phyloP scores from a whole-genome alignment of 2,329 filamentous ascomycete genomes.

The Penicillium sp. region DNA sequence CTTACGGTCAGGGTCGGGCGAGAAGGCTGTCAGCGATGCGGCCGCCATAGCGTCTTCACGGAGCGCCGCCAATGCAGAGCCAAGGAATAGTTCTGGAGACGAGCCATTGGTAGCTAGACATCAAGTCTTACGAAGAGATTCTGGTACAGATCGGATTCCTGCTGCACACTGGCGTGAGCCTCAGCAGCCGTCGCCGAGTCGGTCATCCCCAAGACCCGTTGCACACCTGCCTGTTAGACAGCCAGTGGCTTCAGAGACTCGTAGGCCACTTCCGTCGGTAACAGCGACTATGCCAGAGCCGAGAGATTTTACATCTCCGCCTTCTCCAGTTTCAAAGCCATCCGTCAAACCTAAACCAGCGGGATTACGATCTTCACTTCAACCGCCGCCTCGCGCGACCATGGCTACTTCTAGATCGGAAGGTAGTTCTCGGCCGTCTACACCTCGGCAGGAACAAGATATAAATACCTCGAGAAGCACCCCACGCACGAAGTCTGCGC shows the following conservation, averaged over 20 bases:
- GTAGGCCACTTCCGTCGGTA: conserved; percentile 10
- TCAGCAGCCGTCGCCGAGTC: conserved; percentile 12
- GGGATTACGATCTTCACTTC: conserved; percentile 27
- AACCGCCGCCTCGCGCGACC: conserved; percentile 14
- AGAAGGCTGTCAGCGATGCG: conserved; percentile 29
- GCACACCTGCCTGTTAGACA: conserved; percentile 9
- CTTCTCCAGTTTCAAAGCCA: conserved; percentile 26
- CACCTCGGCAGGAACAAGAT: conserved; percentile 16
- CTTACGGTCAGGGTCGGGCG: conserved; percentile 25
- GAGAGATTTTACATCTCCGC: conserved; percentile 21
- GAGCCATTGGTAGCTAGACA: conserved; percentile 15
- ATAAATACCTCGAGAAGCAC: conserved; percentile 13
- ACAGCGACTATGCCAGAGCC: conserved; percentile 21
- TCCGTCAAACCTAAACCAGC: conserved; percentile 42
- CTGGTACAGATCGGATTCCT: conserved; percentile 17
- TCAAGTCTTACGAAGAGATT: conserved; percentile 1
- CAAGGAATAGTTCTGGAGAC: conserved; percentile 24
- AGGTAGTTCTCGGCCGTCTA: conserved; percentile 15
- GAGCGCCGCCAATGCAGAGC: conserved; percentile 25
- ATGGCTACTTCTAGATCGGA: conserved; percentile 24
- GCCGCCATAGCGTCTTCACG: conserved; percentile 30
- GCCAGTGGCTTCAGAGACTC: conserved; percentile 16
- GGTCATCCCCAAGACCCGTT: conserved; percentile 12
- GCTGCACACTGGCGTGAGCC: conserved; percentile 25
- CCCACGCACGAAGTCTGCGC: conserved; percentile 21